Evolutionary conservation across 2,329 filamentous ascomycete genomes (phyloP).

Genomic region (Diaporthe eres): DNA sequence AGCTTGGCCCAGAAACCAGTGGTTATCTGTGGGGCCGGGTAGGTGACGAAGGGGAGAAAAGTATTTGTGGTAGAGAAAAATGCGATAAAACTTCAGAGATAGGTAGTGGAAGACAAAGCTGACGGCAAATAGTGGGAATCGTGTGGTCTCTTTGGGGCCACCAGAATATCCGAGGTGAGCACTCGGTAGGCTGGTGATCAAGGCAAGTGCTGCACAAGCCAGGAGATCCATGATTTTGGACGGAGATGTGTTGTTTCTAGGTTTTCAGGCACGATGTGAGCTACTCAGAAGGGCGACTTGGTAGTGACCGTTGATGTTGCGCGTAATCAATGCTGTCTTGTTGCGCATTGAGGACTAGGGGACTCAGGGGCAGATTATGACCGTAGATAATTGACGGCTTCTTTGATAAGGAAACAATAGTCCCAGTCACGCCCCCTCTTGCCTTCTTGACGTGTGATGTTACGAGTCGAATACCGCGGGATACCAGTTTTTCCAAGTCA

Average conservation of each 20-base stretch:
- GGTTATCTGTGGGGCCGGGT: not conserved
- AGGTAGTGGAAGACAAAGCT: not conserved
- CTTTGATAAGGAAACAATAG: not conserved
- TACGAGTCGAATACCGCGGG: not conserved
- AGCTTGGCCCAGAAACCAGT: not conserved
- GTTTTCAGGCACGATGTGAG: not conserved
- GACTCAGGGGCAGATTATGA: not conserved
- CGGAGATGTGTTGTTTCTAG: not conserved
- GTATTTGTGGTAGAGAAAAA: not conserved
- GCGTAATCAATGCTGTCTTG: not conserved
- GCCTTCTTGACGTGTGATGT: not conserved
- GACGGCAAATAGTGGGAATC: not conserved
- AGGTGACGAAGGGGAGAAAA: not conserved
- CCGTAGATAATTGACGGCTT: not conserved
- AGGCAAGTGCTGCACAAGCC: not conserved
- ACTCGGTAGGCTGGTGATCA: not conserved
- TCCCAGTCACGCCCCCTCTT: not conserved
- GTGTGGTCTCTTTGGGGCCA: not conserved
- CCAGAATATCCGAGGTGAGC: not conserved
- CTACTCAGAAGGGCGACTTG: not conserved
- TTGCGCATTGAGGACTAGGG: not conserved
- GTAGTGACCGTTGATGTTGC: not conserved
- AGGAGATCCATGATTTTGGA: not conserved
- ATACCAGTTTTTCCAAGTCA: not conserved
- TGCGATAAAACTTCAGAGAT: not conserved